Evolutionary conservation across 805 yeast species (phyloP), one percentile per base, ranked within the genome.

Genomic region (Cyberlindnera veronae): DNA sequence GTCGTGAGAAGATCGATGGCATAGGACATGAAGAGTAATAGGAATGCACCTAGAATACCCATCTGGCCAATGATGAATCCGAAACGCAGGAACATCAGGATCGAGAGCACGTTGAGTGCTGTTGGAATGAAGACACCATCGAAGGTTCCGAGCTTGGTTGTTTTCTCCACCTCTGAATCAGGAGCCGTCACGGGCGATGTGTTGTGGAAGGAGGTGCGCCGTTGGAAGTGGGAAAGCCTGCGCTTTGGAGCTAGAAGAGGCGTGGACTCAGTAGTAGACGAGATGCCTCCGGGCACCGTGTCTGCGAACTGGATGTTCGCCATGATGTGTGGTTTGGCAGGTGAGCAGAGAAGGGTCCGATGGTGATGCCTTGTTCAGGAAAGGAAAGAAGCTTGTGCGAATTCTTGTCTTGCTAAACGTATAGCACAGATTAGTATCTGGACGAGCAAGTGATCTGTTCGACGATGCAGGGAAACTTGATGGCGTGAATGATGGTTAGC

Each of bases 111-210:
- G 62, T 93, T 93, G 29, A 93, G 68, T 0, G 96, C 78, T 0
- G 98, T 93, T 10, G 99, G 99, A 13, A 93, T 73, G 56, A 95
- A 90, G 2, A 90, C 97, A 13, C 97, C 98, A 43, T 79, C 82
- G 46, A 82, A 79, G 0, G 96, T 91, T 31, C 81, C 88, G 36
- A 90, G 66, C 54, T 90, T 90, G 8, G 33, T 12, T 13, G 33
- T n/a, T 8, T 23, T 27, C 19, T 22, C 32, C 8, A 17, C 12
- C 24, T 38, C 36, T 14, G 27, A 10, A 8, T 38, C 41, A 10
- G n/a, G n/a, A n/a, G n/a, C n/a, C n/a, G n/a, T n/a, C n/a, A 14
- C 23, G 14, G 19, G 53, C 38, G 39, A 22, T 12, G 41, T 26
- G 14, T 34, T 32, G 18, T 47, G 42, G 39, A 47, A 37, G 3